phyloP scores from a whole-genome alignment of 2,329 filamentous ascomycete genomes.

The Apiospora sp. region DNA sequence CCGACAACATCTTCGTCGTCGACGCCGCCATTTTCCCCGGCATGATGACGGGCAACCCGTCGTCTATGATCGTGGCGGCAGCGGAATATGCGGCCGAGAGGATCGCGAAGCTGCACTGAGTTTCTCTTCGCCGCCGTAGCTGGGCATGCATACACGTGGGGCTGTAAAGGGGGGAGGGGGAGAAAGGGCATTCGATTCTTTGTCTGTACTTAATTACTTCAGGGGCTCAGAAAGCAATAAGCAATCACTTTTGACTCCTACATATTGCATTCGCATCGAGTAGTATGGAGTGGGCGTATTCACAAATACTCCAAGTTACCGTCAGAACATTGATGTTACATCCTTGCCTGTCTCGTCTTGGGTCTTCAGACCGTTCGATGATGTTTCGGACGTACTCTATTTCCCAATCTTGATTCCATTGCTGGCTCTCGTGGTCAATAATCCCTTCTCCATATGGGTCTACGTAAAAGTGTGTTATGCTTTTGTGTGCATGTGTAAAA shows the following conservation, averaged over 20 bases:
- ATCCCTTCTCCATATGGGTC: background rate
- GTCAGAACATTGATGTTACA: background rate
- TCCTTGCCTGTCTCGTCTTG: background rate
- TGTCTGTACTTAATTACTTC: background rate
- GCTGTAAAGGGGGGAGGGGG: background rate
- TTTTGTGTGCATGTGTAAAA: background rate
- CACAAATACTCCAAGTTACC: background rate
- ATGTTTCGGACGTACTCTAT: background rate
- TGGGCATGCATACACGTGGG: background rate
- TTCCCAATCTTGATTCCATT: background rate
- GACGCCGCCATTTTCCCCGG: slow-evolving; percentile 76
- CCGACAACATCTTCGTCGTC: slow-evolving; percentile 74
- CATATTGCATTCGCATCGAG: background rate
- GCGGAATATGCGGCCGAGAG: slow-evolving; percentile 48
- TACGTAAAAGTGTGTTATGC: background rate
- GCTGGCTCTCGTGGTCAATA: background rate
- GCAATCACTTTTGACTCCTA: background rate
- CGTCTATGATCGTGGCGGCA: slow-evolving; percentile 50
- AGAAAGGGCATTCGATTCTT: background rate
- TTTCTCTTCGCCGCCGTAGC: background rate
- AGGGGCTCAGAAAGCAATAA: background rate
- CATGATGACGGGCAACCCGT: slow-evolving; percentile 72
- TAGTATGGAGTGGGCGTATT: no score
- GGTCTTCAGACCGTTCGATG: background rate
- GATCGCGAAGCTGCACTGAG: slow-evolving; percentile 35